Conservation (phyloP, 345 rosid species). For the Pistacia integerrima region DNA sequence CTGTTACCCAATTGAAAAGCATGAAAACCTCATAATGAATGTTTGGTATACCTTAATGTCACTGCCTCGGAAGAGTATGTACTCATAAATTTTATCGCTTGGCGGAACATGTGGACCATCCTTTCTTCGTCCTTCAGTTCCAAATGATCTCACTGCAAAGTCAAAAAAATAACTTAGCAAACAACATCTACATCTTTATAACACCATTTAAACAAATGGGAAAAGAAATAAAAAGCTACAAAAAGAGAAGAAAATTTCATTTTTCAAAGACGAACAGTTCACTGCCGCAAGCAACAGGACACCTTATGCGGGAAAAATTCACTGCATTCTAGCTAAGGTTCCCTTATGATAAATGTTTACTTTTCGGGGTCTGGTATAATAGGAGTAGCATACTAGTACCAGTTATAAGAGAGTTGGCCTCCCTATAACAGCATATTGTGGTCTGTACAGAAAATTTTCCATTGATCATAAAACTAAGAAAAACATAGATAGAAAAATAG, state of each 20-base stretch:
- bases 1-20: neutral
- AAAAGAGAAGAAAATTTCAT: neutral
- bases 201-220: neutral
- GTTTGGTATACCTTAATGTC: conserved; percentile 60
- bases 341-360: neutral
- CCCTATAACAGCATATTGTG: neutral
- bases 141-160: conserved; percentile 68
- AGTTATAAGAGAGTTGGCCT: neutral
- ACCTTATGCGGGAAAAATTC: neutral
- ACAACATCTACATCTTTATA: neutral
- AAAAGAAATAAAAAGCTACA: neutral
- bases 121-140: conserved; percentile 78
- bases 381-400: neutral
- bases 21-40: neutral
- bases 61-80: conserved; percentile 76
- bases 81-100: conserved; percentile 74
- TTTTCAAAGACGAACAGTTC: neutral
- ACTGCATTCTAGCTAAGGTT: neutral
- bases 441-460: neutral
- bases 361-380: neutral
- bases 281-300: neutral
- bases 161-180: conserved; percentile 1
- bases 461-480: neutral
- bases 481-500: neutral
- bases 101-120: conserved; percentile 75